phyloP scores from a whole-genome alignment of 1,284 basidiomycete species.

The Ganoderma meredithae region DNA sequence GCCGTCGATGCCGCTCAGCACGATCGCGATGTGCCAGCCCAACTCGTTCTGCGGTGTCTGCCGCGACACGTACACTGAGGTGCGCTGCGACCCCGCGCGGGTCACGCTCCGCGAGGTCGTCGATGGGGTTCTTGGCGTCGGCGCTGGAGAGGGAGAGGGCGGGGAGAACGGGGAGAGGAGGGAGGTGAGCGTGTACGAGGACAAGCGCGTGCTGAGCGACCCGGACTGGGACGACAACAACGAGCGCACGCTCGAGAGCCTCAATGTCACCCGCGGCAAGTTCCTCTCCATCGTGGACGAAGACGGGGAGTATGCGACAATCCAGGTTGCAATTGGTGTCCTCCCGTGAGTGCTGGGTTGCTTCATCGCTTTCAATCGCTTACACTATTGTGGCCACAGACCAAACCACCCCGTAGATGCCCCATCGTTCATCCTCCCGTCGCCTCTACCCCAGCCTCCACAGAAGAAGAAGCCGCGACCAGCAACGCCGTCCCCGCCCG shows the following conservation, averaged over 20 bases:
- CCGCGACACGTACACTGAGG: constrained; percentile 81
- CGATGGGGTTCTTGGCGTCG: constrained; percentile 64
- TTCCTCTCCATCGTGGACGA: constrained; percentile 91
- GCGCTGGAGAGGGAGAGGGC: constrained; percentile 5
- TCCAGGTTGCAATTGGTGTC: constrained; percentile 74
- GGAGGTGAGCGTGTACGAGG: constrained; percentile 89
- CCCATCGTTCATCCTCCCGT: constrained; percentile 65
- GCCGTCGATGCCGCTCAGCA: constrained; percentile 75
- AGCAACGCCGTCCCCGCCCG: constrained; percentile 48
- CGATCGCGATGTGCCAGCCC: constrained; percentile 68
- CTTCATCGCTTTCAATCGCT: constrained; percentile 8
- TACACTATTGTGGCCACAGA: constrained; percentile 40
- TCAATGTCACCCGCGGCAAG: constrained; percentile 78
- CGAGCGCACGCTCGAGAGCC: constrained; percentile 73
- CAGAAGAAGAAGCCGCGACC: constrained; percentile 52
- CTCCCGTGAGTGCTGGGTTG: constrained; percentile 68
- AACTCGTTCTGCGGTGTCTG: constrained; percentile 87
- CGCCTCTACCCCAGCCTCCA: constrained; percentile 63
- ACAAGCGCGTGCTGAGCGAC: constrained; percentile 82
- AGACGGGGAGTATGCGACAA: constrained; percentile 78
- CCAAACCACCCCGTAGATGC: constrained; percentile 58
- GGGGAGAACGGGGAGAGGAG: constrained; percentile 43
- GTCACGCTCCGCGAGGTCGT: constrained; percentile 80
- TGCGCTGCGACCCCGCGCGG: constrained; percentile 73
- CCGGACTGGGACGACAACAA: constrained; percentile 91